phyloP scores from a whole-genome alignment of 2,329 filamentous ascomycete species.

The Colletotrichum sp. region DNA sequence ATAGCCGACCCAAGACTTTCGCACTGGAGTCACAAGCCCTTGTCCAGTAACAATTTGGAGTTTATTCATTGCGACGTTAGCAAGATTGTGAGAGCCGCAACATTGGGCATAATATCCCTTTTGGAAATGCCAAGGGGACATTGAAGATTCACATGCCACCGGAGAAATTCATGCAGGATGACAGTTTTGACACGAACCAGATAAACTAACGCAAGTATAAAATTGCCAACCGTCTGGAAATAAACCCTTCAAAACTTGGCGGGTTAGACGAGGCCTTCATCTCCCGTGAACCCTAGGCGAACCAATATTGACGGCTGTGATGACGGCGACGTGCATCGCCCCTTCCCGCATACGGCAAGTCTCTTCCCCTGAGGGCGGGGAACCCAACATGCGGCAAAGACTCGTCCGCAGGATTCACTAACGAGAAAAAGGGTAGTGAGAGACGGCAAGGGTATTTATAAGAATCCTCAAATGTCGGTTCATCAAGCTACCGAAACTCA shows the following conservation, averaged over 20 bases:
- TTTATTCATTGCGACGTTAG: background rate
- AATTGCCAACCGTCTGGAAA: background rate
- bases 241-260: background rate
- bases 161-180: background rate
- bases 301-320: background rate
- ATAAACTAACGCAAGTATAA: background rate
- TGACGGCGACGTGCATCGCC: background rate
- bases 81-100: background rate
- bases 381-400: background rate
- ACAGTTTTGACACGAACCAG: background rate
- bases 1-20: constrained; percentile 7
- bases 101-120: background rate
- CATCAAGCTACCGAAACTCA: background rate
- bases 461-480: background rate
- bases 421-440: background rate
- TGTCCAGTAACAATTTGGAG: background rate
- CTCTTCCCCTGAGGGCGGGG: background rate
- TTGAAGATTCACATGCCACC: background rate
- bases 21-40: background rate
- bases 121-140: background rate
- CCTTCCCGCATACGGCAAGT: background rate
- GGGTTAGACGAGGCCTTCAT: background rate
- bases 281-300: background rate
- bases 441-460: background rate
- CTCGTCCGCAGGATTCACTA: background rate